Base-by-base conservation (phyloP, 257 asterid genomes). In the Euphrasia confusa region DNA sequence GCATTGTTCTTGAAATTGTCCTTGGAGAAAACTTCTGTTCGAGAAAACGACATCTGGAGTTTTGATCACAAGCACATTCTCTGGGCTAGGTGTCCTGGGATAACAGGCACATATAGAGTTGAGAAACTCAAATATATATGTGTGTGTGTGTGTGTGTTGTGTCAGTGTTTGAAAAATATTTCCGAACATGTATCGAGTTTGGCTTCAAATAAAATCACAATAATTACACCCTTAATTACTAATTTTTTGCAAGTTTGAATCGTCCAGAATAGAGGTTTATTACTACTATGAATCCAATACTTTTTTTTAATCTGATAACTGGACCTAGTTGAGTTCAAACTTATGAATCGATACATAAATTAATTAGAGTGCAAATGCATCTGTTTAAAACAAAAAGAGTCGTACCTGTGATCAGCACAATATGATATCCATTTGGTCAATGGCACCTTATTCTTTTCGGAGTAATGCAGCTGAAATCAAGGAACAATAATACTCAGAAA, bases 331-430 rank as follows among this genome's bases (percentile, higher is more conserved):
- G 33, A 30, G 33, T 30, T 30, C 4, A 30, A 30, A 30, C 33
- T 2, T 30, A 30, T 30, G 5, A 30, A 30, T 30, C 33, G 5
- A 3, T 30, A 30, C 33, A 30, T 30, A 30, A 3, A 30, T 5
- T 30, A 48, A 48, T 37, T 37, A 37, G 42, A 10, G 9, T 37
- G 42, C 11, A 37, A 17, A 47, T 11, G 53, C n/a, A 47, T 47
- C 53, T 13, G 18, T 47, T 47, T 47, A 3, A 47, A 47, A 47
- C 32, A 48, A 7, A 15, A 59, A 60, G 35, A 61, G 40, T 39
- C 67, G 11, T 82, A 87, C 99, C 94, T 85, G 74, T 93, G 99
- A 67, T 54, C 73, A 66, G 95, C 88, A 69, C 99, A 93, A 76
- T 80, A 93, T 27, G 97, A 79, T 64, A 81, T 69, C 90, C 88